These are phyloP conservation scores for Neophaeococcomyces aloes DNA, from an alignment of 2,329 filamentous ascomycete species.

Conservation along the genomic window DNA sequence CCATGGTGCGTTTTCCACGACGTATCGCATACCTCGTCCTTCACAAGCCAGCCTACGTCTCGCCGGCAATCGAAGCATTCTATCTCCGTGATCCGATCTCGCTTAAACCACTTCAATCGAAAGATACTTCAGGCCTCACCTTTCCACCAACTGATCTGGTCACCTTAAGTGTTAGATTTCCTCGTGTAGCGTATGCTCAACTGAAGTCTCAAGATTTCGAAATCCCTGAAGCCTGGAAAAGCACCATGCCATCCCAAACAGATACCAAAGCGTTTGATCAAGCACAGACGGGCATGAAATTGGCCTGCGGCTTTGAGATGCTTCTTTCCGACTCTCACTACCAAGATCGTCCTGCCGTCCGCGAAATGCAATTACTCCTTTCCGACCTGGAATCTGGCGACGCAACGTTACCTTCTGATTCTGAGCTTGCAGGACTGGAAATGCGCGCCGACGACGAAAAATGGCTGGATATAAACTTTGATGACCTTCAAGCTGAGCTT, in stretches of 20 bases:
- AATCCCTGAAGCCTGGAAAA: constrained; percentile 48
- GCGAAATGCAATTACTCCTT: constrained; percentile 66
- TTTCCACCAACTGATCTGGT: constrained; percentile 76
- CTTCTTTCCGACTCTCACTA: constrained; percentile 58
- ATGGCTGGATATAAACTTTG: constrained; percentile 87
- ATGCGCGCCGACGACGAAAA: constrained; percentile 67
- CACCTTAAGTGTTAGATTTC: constrained; percentile 68
- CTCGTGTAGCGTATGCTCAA: constrained; percentile 82
- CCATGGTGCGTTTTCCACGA: constrained; percentile 64
- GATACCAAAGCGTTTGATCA: constrained; percentile 38
- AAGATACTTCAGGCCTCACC: constrained; percentile 40
- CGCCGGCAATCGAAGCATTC: constrained; percentile 79
- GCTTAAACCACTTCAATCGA: constrained; percentile 55
- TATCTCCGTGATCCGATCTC: constrained; percentile 77
- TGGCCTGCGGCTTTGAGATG: constrained; percentile 86
- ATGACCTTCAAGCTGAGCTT: constrained; percentile 77
- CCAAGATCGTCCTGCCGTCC: constrained; percentile 55
- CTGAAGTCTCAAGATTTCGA: constrained; percentile 74
- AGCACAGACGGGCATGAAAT: constrained; percentile 71
- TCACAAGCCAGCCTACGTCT: constrained; percentile 61
- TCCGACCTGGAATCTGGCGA: constrained; percentile 67
- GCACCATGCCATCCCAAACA: constrained; percentile 30
- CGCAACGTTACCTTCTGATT: constrained; percentile 57
- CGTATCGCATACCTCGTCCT: constrained; percentile 73
- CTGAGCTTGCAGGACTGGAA: constrained; percentile 63